Percentiles rank a stretch among this genome's conserved stretches.
Evolutionary conservation across 169 alveolate species (phyloP).

Genomic region (Theileria equi): DNA sequence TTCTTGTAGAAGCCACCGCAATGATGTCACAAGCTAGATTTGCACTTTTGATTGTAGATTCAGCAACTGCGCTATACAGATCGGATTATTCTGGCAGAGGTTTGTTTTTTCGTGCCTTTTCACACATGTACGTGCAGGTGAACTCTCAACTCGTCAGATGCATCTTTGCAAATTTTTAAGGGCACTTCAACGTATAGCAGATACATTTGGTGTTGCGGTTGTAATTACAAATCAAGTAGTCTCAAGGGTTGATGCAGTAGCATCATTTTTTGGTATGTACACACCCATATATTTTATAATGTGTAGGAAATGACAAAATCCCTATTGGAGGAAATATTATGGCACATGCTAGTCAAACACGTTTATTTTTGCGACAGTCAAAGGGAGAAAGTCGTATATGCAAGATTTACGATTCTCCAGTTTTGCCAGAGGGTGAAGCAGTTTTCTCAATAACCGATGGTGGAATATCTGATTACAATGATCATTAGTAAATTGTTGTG

Average conservation of each 20-base stretch:
- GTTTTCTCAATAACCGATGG: slow-evolving; percentile 89
- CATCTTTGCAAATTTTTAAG: slow-evolving; percentile 94
- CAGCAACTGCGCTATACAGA: slow-evolving; percentile 95
- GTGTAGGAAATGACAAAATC: slow-evolving; percentile 72
- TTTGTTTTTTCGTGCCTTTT: not conserved
- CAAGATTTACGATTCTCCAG: slow-evolving; percentile 96
- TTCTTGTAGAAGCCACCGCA: slow-evolving; percentile 93
- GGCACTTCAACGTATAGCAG: slow-evolving; percentile 94
- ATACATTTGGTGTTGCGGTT: slow-evolving; percentile 91
- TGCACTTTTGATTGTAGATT: slow-evolving; percentile 95
- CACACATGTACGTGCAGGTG: slow-evolving; percentile 79
- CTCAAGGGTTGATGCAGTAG: slow-evolving; percentile 89
- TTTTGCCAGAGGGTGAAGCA: slow-evolving; percentile 98
- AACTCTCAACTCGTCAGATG: slow-evolving; percentile 97
- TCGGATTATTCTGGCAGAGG: slow-evolving; percentile 97
- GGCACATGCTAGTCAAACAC: slow-evolving; percentile 98
- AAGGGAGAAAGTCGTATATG: slow-evolving; percentile 94
- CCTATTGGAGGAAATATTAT: slow-evolving; percentile 98
- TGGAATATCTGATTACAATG: slow-evolving; percentile 87
- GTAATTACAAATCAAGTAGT: slow-evolving; percentile 95
- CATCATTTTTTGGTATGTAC: slow-evolving; percentile 73
- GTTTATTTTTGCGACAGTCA: slow-evolving; percentile 87
- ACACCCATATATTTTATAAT: not conserved
- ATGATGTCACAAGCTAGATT: slow-evolving; percentile 95
- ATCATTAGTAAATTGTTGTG: not conserved